Evolutionary conservation across 208 protist species (phyloP).

Genomic region (Leishmania turanica): DNA sequence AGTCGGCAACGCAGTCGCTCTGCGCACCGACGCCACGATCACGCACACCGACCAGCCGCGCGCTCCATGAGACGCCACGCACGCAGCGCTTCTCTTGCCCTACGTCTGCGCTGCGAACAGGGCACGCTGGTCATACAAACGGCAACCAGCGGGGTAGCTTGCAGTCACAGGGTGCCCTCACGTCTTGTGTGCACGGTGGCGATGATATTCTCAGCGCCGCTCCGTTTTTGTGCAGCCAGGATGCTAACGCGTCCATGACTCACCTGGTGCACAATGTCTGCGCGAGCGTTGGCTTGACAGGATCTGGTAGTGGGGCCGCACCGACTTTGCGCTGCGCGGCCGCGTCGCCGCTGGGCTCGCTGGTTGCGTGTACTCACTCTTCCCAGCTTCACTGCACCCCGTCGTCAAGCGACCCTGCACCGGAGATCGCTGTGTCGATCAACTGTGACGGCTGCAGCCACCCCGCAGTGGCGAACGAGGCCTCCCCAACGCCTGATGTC

Average conservation of each 20-base stretch:
- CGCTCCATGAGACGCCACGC: slow-evolving; percentile 10
- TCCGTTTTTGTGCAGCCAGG: slow-evolving; percentile 6
- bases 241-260: background rate
- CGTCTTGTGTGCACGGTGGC: background rate
- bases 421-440: background rate
- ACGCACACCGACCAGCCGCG: background rate
- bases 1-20: background rate
- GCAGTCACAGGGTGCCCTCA: background rate
- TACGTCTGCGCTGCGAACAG: background rate
- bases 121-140: background rate
- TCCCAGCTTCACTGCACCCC: slow-evolving; percentile 28
- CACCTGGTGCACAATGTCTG: background rate
- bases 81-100: slow-evolving; percentile 17
- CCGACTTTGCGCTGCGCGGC: background rate
- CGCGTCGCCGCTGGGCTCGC: background rate
- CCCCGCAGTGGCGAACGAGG: background rate
- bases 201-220: background rate
- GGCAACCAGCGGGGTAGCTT: background rate
- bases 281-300: background rate
- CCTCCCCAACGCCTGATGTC: background rate
- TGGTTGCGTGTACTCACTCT: background rate
- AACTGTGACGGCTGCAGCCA: background rate
- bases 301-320: background rate
- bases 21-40: background rate
- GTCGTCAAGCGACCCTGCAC: background rate